phyloP scores from a whole-genome alignment of 805 yeast genomes.

The Starmerella potacharoeniae region DNA sequence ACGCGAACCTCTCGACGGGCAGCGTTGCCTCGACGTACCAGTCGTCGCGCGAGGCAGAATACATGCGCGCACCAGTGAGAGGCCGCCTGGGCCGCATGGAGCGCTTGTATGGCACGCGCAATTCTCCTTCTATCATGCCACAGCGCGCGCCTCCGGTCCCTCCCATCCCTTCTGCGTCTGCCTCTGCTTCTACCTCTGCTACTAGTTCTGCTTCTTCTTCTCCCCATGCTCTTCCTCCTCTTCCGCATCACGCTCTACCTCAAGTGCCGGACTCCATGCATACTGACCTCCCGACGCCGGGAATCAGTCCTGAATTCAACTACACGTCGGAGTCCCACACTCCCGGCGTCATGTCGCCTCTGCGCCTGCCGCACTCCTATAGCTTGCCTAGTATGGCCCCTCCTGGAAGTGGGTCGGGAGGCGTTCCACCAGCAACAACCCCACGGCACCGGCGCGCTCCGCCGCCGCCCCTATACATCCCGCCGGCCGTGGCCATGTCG shows the following conservation, averaged over 20 bases:
- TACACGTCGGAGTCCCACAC: background rate
- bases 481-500: background rate
- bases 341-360: background rate
- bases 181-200: no score
- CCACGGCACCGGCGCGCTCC: background rate
- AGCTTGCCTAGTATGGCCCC: background rate
- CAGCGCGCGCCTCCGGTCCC: background rate
- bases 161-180: background rate
- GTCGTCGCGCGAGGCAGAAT: conserved; percentile 2
- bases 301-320: background rate
- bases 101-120: background rate
- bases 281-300: background rate
- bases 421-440: background rate
- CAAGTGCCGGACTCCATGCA: background rate
- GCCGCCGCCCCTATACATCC: background rate
- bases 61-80: background rate
- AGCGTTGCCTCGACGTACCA: background rate
- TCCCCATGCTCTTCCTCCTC: background rate
- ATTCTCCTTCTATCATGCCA: background rate
- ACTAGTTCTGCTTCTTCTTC: no score
- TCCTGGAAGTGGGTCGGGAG: background rate
- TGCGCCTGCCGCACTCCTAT: background rate
- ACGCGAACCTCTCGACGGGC: background rate
- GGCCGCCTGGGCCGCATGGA: background rate
- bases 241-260: background rate